phyloP scores from a whole-genome alignment of 2,329 filamentous ascomycete species.

The Allantophomopsis cytisporea region DNA sequence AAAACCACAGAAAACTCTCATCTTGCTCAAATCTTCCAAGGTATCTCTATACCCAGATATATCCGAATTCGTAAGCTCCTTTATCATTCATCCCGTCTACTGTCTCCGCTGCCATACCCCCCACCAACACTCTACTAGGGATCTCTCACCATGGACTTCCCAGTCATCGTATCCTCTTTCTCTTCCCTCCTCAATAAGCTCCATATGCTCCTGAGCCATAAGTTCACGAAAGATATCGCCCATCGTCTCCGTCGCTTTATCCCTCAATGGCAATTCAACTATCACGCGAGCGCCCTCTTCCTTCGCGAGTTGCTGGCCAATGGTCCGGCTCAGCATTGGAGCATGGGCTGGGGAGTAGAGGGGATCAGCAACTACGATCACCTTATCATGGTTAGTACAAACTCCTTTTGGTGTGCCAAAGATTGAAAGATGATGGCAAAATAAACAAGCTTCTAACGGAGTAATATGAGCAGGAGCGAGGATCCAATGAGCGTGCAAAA shows the following conservation, averaged over 20 bases:
- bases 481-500: no score
- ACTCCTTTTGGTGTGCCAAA: constrained; percentile 1
- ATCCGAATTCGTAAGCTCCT: no score
- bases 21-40: no score
- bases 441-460: neutral
- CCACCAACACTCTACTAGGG: constrained; percentile 54
- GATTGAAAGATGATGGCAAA: neutral
- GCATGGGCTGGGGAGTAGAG: constrained; percentile 82
- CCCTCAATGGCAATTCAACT: constrained; percentile 69
- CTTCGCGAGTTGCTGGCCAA: constrained; percentile 51
- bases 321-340: constrained; percentile 53
- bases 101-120: no score
- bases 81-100: no score
- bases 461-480: no score
- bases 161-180: constrained; percentile 63
- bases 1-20: no score
- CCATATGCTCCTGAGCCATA: constrained; percentile 41
- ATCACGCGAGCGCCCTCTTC: constrained; percentile 49
- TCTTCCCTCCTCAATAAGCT: constrained; percentile 42
- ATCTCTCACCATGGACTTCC: constrained; percentile 37
- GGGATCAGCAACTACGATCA: constrained; percentile 76
- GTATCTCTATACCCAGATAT: no score
- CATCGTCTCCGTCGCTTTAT: constrained; percentile 50
- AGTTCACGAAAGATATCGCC: constrained; percentile 44
- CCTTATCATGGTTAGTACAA: constrained; percentile 23